Percentiles rank a stretch among this genome's conserved stretches.
These are phyloP conservation scores for Colletotrichum sp. DNA, from an alignment of 2,329 filamentous ascomycete species.

Conservation along the genomic window DNA sequence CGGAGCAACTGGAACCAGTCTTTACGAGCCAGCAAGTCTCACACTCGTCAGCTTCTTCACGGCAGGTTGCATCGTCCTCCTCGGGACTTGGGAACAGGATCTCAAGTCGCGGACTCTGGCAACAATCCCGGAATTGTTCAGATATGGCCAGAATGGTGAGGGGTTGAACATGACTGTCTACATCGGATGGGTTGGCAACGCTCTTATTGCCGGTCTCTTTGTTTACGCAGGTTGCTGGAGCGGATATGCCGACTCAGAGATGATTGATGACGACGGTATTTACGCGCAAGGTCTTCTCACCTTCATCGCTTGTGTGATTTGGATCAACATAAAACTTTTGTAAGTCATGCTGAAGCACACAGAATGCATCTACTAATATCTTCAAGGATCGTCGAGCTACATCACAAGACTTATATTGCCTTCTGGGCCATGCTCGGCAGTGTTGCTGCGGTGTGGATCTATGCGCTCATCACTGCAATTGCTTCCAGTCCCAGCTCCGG, in stretches of 20 bases:
- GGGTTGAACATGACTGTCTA: slow-evolving; percentile 80
- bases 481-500: not conserved
- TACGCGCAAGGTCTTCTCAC: not conserved
- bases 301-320: not conserved
- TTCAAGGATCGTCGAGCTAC: not conserved
- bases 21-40: slow-evolving; percentile 88
- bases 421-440: not conserved
- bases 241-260: not conserved
- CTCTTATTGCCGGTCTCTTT: slow-evolving; percentile 31
- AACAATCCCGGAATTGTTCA: slow-evolving; percentile 89
- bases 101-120: slow-evolving; percentile 80
- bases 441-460: not conserved
- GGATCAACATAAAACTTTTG: not conserved
- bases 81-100: slow-evolving; percentile 95
- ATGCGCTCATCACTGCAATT: not conserved
- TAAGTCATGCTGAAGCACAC: not conserved
- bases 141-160: slow-evolving; percentile 72
- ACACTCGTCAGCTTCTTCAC: slow-evolving; percentile 98
- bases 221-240: slow-evolving; percentile 29
- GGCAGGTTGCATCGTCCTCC: slow-evolving; percentile 82
- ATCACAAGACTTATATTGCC: not conserved
- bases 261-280: not conserved
- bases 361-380: not conserved
- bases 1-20: slow-evolving; percentile 86
- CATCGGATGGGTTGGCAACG: slow-evolving; percentile 47